Base-by-base conservation (phyloP, 2,329 filamentous ascomycete species). In the Allantophomopsis cytisporea region DNA sequence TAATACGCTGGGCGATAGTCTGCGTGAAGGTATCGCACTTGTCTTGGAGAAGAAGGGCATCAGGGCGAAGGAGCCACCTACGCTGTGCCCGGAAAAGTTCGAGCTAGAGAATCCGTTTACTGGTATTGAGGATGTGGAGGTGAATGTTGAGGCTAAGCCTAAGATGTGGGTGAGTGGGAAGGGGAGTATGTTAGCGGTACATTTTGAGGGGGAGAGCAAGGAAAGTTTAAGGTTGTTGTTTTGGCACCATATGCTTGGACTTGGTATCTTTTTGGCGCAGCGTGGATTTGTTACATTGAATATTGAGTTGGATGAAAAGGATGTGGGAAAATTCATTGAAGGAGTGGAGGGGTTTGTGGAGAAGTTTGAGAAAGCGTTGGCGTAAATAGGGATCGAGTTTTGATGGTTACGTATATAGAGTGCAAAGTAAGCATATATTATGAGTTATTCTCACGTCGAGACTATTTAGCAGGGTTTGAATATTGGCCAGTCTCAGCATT, bases 251-350 rank as follows among this genome's bases (percentile, higher is more conserved):
- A 46, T 51, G 46, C 35, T 51, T 3, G 43, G 49, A 13, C 38
- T 43, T 7, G 43, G 45, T 2, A 47, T 51, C 15, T 51, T 48
- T 32, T 35, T 50, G 23, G 45, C 47, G 3, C 45, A 42, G 23
- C 33, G 49, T 14, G 50, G 49, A 5, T 52, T 50, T 36, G 37
- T 50, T n/a, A 43, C 40, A 7, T 35, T 51, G 17, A 49, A 47
- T 40, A 39, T 52, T 8, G 42, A 48, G 38, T 23, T 46, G 8
- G 40, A 33, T 12, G 40, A 42, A n/a, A 38, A 40, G 10, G 37
- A 49, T 42, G 34, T 47, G 10, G 39, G 39, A 11, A 43, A 34
- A 12, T 47, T 45, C 37, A 8, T 34, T 7, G 16, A 34, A 12
- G 31, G 14, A 8, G 7, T 34, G 4, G 31, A 34, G 31, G 31